Evolutionary conservation across 495 filamentous ascomycete species (phyloP).

Genomic region (Tuber borchii): DNA sequence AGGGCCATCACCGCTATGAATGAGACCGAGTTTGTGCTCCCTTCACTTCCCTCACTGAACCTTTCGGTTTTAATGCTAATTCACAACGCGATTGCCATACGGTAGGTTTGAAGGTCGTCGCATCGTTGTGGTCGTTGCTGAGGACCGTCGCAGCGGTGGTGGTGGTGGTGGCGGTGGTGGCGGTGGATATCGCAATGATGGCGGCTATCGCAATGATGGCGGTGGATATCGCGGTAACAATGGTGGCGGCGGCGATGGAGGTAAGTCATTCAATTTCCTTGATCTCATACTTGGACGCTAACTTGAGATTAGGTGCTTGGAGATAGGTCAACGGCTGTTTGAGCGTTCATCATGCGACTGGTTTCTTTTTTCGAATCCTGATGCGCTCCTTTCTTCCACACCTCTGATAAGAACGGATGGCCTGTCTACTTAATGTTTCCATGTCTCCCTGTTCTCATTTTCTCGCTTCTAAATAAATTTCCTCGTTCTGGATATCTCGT

Average conservation of each 20-base stretch:
- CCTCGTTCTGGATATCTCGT: not conserved
- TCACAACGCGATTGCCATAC: not conserved
- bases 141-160: constrained; percentile 62
- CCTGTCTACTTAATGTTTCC: not conserved
- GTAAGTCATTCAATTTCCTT: not conserved
- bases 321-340: not conserved
- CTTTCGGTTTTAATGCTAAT: constrained; percentile 9
- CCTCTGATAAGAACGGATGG: not conserved
- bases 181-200: constrained; percentile 12
- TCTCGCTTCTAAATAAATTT: not conserved
- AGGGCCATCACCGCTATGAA: constrained; percentile 77
- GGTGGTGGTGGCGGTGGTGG: constrained; percentile 41
- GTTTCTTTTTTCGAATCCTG: not conserved
- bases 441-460: not conserved
- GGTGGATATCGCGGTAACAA: constrained; percentile 7
- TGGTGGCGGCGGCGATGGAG: not conserved
- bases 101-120: constrained; percentile 93
- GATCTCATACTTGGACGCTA: not conserved
- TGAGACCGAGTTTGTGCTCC: constrained; percentile 70
- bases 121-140: constrained; percentile 91
- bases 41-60: not conserved
- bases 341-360: not conserved
- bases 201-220: not conserved
- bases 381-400: not conserved
- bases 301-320: not conserved